Conservation (phyloP, 1,284 basidiomycete species). For the Malassezia slooffiae region DNA sequence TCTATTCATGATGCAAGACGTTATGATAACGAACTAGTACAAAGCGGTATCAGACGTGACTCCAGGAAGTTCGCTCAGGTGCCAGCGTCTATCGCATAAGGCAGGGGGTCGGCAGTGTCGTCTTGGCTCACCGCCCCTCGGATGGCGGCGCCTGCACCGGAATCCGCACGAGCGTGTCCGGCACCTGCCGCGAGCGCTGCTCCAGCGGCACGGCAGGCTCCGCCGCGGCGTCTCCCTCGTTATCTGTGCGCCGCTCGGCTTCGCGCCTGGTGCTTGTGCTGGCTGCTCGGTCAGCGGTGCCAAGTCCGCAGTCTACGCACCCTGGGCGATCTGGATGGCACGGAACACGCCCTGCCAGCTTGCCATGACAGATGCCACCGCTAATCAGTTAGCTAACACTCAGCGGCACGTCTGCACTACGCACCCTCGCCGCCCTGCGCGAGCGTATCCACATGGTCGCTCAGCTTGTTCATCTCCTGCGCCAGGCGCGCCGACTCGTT, state of each 20-base stretch:
- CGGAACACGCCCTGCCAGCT: slow-evolving; percentile 43
- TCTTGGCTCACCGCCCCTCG: slow-evolving; percentile 1
- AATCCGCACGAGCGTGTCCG: slow-evolving; percentile 15
- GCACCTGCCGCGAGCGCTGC: not conserved
- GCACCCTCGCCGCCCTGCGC: slow-evolving; percentile 35
- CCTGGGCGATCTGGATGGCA: slow-evolving; percentile 39
- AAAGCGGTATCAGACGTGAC: no score
- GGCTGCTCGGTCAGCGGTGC: not conserved
- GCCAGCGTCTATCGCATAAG: not conserved
- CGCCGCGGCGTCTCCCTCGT: not conserved
- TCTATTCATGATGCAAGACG: no score
- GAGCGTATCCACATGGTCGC: slow-evolving; percentile 35
- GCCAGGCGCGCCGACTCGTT: slow-evolving; percentile 35
- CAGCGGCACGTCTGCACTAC: not conserved
- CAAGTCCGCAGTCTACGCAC: slow-evolving; percentile 13
- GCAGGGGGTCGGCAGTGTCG: not conserved
- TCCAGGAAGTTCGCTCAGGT: no score
- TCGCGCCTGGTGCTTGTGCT: not conserved
- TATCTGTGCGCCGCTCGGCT: not conserved
- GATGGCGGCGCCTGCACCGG: not conserved
- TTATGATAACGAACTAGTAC: no score
- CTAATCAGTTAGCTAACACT: slow-evolving; percentile 8
- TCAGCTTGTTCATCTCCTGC: slow-evolving; percentile 30
- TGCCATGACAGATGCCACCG: slow-evolving; percentile 37
- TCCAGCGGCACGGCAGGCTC: not conserved